Evolutionary conservation across 1,139 yeast species (phyloP), one percentile per base, ranked within the genome.

Genomic region (Blastobotrys malaysiensis): DNA sequence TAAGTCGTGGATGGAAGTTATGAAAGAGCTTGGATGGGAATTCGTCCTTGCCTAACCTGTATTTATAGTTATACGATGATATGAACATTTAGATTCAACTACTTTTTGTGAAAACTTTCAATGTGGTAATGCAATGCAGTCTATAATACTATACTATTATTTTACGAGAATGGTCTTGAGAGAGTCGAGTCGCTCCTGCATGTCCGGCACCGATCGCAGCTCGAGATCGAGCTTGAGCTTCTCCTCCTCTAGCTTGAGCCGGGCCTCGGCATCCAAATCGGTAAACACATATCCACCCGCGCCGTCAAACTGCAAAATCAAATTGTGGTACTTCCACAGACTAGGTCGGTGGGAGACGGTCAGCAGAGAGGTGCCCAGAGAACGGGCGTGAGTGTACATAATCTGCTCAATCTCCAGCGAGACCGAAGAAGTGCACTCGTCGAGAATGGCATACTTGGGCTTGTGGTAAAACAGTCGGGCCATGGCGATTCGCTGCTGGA

Each of bases 401-500:
- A 84, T 83, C 58, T 86, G 89, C 69, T 91, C 98, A 83, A 90
- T 86, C 59, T 86, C 89, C 19, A 95, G 88, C 0, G 96, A 84
- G 1, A 90, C 96, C 1, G 96, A 93, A 5, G 97, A 88, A 0
- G 98, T 91, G 71, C 97, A 91, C 72, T 91, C 97, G 72, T 91
- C 98, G 61, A 91, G 76, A 26, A 91, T 96, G 0, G 97, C 97
- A 75, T 89, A 91, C 70, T 83, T 86, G 1, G 98, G 98, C 65
- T 79, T 80, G 69, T 91, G 97, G 67, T 90, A 91, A 67, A 87
- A 91, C 69, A 91, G 76, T 63, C 97, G 79, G 1, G 96, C 97
- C 89, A 91, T 86, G 14, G 97, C 97, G 63, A 91, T 78, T 64
- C 96, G 77, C 69, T 91, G 97, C 69, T 91, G 97, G 20, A 93